Conservation (phyloP, 805 yeast species). For the Candida argentea region DNA sequence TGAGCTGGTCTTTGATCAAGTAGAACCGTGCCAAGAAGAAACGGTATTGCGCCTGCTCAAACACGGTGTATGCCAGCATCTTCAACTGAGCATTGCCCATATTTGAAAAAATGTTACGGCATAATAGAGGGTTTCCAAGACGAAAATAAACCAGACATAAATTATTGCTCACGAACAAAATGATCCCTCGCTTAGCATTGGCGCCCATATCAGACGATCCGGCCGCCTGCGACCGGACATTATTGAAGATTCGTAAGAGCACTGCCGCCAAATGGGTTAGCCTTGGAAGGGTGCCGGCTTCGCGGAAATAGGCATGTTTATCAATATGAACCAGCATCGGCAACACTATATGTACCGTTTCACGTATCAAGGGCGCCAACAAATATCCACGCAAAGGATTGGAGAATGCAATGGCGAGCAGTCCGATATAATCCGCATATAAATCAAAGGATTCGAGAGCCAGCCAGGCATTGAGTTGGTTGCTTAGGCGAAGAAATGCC, state of each 20-base stretch:
- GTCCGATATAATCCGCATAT: conserved; percentile 36
- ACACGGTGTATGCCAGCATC: conserved; percentile 27
- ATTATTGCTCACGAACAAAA: conserved; percentile 42
- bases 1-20: conserved; percentile 40
- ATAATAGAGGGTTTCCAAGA: conserved; percentile 45
- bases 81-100: conserved; percentile 42
- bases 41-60: conserved; percentile 43
- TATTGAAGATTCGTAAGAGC: conserved; percentile 49
- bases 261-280: conserved; percentile 42
- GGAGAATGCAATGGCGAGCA: conserved; percentile 38
- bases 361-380: conserved; percentile 23
- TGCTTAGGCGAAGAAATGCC: conserved; percentile 37
- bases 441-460: conserved; percentile 44
- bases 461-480: conserved; percentile 46
- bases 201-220: conserved; percentile 21
- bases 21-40: conserved; percentile 46
- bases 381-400: conserved; percentile 32
- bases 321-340: conserved; percentile 37
- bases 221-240: conserved; percentile 38
- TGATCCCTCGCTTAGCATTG: conserved; percentile 35
- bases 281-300: conserved; percentile 34
- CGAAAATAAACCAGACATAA: conserved; percentile 49
- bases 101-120: conserved; percentile 53
- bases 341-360: conserved; percentile 26
- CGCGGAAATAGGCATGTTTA: conserved; percentile 29